Evolutionary conservation across 306 rosid species (phyloP), one percentile per base, ranked within the genome.

Genomic region (Fragaria iinumae): DNA sequence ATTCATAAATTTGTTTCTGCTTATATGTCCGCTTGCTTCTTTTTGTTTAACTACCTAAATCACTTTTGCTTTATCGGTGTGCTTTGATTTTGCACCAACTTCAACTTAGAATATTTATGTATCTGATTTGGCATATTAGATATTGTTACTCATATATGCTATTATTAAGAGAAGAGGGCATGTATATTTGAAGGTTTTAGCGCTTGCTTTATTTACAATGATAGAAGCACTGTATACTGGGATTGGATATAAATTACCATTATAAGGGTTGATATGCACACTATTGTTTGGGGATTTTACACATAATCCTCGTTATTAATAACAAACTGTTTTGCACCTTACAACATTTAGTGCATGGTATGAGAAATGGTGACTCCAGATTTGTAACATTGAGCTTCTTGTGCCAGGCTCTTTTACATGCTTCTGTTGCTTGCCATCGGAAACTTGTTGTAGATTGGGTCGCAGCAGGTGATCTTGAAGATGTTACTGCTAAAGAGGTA

Each of bases 391-490:
- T 39, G 66, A 45, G 34, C 57, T 78, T 83, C 74, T 71, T 73
- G 23, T 69, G 17, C 72, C 83, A 92, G 97, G 97, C 97, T 62
- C 97, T 92, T 81, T 72, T 90, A 79, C 97, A 90, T 79, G 97
- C 96, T 57, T 80, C 96, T 47, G 97, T 90, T 64, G 90, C 92
- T 63, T 82, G 83, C 80, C 83, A 44, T 23, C 88, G 84, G 8
- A 90, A 88, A 78, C 92, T 92, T 87, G 13, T 82, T 47, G 90
- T 92, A 66, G 91, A 90, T 71, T 92, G 97, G 96, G 96, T 92
- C 70, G 86, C 96, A 45, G 96, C 97, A 21, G 90, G 85, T 49
- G 93, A 92, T 69, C 97, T 92, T 64, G 97, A 90, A 89, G 92
- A 92, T 60, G 80, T 11, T 56, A 82, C 89, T 44, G 77, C 73